Percentiles rank a stretch among this genome's conserved stretches.
phyloP scores from a whole-genome alignment of 2,329 filamentous ascomycete genomes.

The Paramyrothecium sp. region DNA sequence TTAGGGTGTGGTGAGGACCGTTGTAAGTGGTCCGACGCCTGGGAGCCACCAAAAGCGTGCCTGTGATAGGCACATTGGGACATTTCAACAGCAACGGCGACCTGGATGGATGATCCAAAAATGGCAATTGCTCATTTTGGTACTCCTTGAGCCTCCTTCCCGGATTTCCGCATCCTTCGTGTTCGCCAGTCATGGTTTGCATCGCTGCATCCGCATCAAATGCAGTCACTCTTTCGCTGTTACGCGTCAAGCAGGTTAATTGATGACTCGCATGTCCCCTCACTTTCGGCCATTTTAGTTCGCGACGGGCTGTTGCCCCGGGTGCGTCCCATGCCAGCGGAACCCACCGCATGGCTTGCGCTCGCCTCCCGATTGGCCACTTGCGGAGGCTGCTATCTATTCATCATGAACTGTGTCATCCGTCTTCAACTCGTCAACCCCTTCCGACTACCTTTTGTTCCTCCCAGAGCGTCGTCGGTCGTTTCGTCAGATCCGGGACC shows the following conservation, averaged over 20 bases:
- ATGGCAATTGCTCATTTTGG: too few relatives aligned
- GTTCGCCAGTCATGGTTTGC: background rate
- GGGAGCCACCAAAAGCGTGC: too few relatives aligned
- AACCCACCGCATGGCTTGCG: constrained; percentile 28
- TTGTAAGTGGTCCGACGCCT: too few relatives aligned
- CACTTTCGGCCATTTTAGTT: too few relatives aligned
- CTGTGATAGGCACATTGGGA: too few relatives aligned
- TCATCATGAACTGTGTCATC: constrained; percentile 3
- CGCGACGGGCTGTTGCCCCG: background rate
- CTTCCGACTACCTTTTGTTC: background rate
- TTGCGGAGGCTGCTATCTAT: background rate
- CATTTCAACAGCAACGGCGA: too few relatives aligned
- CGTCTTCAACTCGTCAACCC: background rate
- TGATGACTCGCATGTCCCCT: constrained; percentile 62
- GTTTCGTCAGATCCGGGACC: too few relatives aligned
- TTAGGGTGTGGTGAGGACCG: too few relatives aligned
- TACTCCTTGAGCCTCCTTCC: too few relatives aligned
- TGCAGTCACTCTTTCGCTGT: background rate
- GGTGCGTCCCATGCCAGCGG: constrained; percentile 1
- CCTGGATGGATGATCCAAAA: too few relatives aligned
- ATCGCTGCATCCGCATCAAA: background rate
- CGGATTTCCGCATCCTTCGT: too few relatives aligned
- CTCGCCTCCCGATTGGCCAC: constrained; percentile 25
- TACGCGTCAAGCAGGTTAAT: constrained; percentile 34
- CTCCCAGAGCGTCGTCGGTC: background rate